Conservation (phyloP, 345 rosid genomes). For the Rhizophora apiculata region DNA sequence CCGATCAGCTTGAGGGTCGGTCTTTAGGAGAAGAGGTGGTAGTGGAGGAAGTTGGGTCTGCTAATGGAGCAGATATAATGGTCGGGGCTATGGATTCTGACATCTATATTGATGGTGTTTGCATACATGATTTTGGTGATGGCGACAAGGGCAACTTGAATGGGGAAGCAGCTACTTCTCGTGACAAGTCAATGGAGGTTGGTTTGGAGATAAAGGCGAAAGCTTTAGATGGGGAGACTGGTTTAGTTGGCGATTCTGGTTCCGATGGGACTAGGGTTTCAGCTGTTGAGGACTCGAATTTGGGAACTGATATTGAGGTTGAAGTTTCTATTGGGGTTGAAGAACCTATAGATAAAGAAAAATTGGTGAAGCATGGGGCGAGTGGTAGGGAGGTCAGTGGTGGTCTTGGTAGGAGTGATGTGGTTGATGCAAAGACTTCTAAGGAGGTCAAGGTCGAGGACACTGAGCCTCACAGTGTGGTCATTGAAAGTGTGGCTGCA, state of each 20-base stretch:
- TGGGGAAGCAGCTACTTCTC: constrained; percentile 16
- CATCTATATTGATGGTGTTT: constrained; percentile 42
- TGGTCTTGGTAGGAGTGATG: neutral
- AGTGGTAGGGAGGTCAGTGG: constrained; percentile 3
- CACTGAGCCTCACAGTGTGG: constrained; percentile 4
- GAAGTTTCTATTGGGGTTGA: constrained; percentile 3
- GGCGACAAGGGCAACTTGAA: constrained; percentile 20
- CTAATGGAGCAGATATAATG: constrained; percentile 37
- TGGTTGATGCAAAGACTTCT: neutral
- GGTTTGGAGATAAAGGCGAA: constrained; percentile 18
- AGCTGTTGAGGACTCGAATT: constrained; percentile 7
- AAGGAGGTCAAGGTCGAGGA: neutral
- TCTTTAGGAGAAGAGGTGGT: constrained; percentile 10
- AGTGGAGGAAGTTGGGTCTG: constrained; percentile 27
- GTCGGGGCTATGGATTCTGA: constrained; percentile 44
- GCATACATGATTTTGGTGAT: constrained; percentile 23
- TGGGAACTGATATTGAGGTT: constrained; percentile 7
- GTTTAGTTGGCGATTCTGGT: constrained; percentile 13
- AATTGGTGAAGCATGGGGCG: constrained; percentile 10
- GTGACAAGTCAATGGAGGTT: neutral
- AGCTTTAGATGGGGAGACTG: constrained; percentile 7
- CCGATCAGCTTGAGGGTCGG: constrained; percentile 18
- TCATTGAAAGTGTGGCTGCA: constrained; percentile 6
- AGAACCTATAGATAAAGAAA: constrained; percentile 13
- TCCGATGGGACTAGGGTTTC: constrained; percentile 13